These are phyloP conservation scores for Phaffia tasmanica DNA, from an alignment of 768 basidiomycete species.

Conservation along the genomic window DNA sequence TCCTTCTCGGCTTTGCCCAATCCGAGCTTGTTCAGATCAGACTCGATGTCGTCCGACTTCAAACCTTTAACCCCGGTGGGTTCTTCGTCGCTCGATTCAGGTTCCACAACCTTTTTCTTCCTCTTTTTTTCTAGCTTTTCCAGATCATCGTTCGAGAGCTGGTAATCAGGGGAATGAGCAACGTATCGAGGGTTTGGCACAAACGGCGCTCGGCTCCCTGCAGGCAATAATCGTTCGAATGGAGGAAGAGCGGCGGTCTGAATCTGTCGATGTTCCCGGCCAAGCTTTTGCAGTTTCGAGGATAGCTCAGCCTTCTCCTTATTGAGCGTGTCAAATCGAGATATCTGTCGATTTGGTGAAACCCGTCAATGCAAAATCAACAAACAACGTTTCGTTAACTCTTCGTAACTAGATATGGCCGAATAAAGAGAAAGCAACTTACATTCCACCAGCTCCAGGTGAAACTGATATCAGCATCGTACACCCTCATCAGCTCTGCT, in stretches of 20 bases:
- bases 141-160: neutral
- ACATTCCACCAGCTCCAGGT: constrained; percentile 22
- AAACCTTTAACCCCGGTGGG: neutral
- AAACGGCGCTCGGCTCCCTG: constrained; percentile 13
- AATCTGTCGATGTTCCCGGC: constrained; percentile 16
- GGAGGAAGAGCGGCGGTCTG: constrained; percentile 13
- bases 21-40: constrained; percentile 1
- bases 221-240: neutral
- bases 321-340: neutral
- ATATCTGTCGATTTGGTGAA: neutral
- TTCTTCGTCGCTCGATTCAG: neutral
- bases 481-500: neutral
- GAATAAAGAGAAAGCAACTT: neutral
- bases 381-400: neutral
- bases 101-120: neutral
- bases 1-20: constrained; percentile 3
- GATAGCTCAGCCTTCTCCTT: constrained; percentile 6
- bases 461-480: neutral
- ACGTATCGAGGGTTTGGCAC: constrained; percentile 18
- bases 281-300: constrained; percentile 5
- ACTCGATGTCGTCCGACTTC: neutral
- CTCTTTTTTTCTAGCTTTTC: constrained; percentile 1
- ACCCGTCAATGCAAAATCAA: neutral
- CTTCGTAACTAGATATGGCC: neutral
- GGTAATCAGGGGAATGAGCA: neutral